Percentiles rank a stretch among this genome's conserved stretches.
These are phyloP conservation scores for Dictyostelium purpureum DNA, from an alignment of 78 protist species.

Conservation along the genomic window DNA sequence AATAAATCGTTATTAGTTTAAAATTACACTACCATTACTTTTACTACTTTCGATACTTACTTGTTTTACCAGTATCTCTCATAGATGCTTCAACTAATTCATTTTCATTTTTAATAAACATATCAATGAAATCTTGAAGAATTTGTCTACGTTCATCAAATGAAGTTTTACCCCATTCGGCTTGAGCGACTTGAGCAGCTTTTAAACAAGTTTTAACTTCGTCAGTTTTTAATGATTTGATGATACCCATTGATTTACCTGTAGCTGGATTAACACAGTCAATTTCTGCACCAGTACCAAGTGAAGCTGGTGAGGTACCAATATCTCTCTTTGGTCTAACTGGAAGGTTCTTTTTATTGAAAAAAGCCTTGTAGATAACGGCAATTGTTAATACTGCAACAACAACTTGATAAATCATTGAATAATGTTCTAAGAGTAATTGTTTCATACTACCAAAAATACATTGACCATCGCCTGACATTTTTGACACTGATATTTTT, in stretches of 20 bases:
- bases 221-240: slow-evolving; percentile 55
- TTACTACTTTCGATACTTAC: slow-evolving; percentile 15
- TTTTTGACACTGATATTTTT: not conserved
- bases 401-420: not conserved
- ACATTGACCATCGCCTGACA: not conserved
- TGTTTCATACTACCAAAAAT: too few species aligned
- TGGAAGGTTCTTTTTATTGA: slow-evolving; percentile 5
- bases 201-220: slow-evolving; percentile 52
- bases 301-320: slow-evolving; percentile 62
- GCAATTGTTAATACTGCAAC: slow-evolving; percentile 2
- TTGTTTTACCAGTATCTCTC: slow-evolving; percentile 88
- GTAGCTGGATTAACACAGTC: slow-evolving; percentile 82
- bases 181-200: slow-evolving; percentile 66
- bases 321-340: slow-evolving; percentile 19
- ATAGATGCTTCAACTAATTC: slow-evolving; percentile 68
- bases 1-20: not conserved
- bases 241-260: slow-evolving; percentile 61
- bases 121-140: slow-evolving; percentile 73
- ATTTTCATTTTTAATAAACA: slow-evolving; percentile 75
- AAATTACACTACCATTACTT: not conserved
- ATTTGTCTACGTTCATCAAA: slow-evolving; percentile 72
- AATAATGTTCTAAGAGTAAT: not conserved
- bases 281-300: slow-evolving; percentile 44
- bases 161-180: slow-evolving; percentile 76
- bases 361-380: not conserved